Base-by-base conservation (phyloP, 1,284 basidiomycete species). In the Naganishia sp. region DNA sequence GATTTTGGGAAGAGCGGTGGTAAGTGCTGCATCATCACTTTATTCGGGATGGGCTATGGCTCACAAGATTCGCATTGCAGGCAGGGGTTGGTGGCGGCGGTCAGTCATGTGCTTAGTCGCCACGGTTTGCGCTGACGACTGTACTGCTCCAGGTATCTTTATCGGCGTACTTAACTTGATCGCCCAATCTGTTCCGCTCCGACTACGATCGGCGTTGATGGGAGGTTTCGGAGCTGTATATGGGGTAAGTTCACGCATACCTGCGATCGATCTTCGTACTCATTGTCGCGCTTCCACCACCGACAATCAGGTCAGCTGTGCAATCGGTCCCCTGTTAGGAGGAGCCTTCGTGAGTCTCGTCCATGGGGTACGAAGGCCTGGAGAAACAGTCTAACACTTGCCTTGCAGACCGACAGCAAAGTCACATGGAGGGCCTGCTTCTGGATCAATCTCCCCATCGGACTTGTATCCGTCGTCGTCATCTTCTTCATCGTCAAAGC, bases 1-100 rank as follows among this genome's bases (percentile, higher is more conserved):
- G 53, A 84, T 85, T 69, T 78, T 84, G 52, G 82, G 82, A 0
- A 77, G 84, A 49, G 83, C 83, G 71, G 75, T 15, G 74, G 77
- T 4, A 65, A 53, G 61, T 53, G n/a, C 7, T 7, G 21, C 11
- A 21, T 25, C 5, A 28, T 50, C 49, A 2, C 23, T 9, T 2
- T 39, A 39, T 13, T 9, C 35, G 13, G 35, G 13, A 2, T 39
- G 35, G 13, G 2, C 35, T 9, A 39, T 39, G 35, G 13, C 7
- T 39, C 10, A 13, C 7, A 13, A 39, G 35, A 13, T 39, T 3
- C 2, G 35, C 35, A 39, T 39, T 9, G 15, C 32, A 63, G 61
- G 50, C 61, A 46, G 50, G 61, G 2, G 42, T 54, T 17, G 61
- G 63, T 4, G 54, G 63, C n/a, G 63, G 63, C 25, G 63, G 50